Conservation (phyloP, 768 basidiomycete species). For the Dioszegia crocea region DNA sequence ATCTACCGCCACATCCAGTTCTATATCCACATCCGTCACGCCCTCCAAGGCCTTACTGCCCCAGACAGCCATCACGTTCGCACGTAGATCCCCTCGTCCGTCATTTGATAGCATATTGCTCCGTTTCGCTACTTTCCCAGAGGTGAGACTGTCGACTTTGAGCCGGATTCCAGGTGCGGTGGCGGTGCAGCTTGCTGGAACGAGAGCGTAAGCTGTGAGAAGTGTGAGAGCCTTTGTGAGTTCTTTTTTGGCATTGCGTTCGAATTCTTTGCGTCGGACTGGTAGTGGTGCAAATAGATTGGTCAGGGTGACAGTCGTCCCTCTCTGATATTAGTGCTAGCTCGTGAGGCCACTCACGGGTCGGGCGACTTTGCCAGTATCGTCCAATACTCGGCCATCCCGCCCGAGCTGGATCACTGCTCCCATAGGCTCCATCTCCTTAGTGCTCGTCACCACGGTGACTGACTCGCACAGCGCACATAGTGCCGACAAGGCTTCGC, state of each 20-base stretch:
- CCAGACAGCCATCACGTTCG: slow-evolving; percentile 74
- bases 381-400: slow-evolving; percentile 60
- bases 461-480: slow-evolving; percentile 75
- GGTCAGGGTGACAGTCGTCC: slow-evolving; percentile 72
- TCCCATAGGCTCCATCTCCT: slow-evolving; percentile 69
- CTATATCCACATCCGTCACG: slow-evolving; percentile 67
- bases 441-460: slow-evolving; percentile 68
- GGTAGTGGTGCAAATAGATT: slow-evolving; percentile 76
- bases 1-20: slow-evolving; percentile 67
- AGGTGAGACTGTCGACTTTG: slow-evolving; percentile 55
- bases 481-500: slow-evolving; percentile 89
- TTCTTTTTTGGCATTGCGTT: slow-evolving; percentile 82
- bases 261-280: slow-evolving; percentile 85
- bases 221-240: slow-evolving; percentile 77
- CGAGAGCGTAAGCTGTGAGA: slow-evolving; percentile 81
- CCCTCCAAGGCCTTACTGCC: slow-evolving; percentile 73
- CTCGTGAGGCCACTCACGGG: slow-evolving; percentile 57
- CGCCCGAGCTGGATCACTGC: slow-evolving; percentile 68
- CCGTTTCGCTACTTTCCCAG: slow-evolving; percentile 42
- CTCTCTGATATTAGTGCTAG: slow-evolving; percentile 58
- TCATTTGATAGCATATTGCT: slow-evolving; percentile 68
- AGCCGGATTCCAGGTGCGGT: slow-evolving; percentile 59
- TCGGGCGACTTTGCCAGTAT: slow-evolving; percentile 63
- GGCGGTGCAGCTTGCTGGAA: slow-evolving; percentile 54
- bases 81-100: slow-evolving; percentile 61